Base-by-base conservation (phyloP, 805 yeast genomes). In the Lipomyces sp. region DNA sequence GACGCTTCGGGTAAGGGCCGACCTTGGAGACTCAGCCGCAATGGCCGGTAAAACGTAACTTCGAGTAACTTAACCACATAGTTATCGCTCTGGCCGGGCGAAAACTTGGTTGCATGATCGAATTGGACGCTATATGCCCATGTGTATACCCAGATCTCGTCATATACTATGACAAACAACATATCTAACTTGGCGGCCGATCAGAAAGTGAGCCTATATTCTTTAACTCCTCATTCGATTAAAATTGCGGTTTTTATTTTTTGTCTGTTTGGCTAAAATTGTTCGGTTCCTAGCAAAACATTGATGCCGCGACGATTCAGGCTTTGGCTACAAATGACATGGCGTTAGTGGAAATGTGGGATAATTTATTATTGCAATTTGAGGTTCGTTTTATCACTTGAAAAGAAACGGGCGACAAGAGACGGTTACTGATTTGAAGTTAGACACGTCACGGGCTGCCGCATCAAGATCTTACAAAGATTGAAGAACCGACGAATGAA, bases 271-370 rank as follows among this genome's bases (percentile, higher is more conserved):
- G 24, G 48, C 48, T 42, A 42, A 42, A 6, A 42, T n/a, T 7
- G 18, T 42, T 18, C 18, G 6, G 7, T 15, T n/a, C 24, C 7
- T 42, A 42, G 48, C 48, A 42, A 42, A 15, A 3, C 29, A 42
- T 15, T n/a, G 48, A 42, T n/a, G 8, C 18, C 24, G 48, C 48
- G 48, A 42, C 48, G 48, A 42, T 42, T 15, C 48, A 42, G 7
- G 24, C n/a, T 42, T 42, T 42, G 48, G 58, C 33, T 4, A 34
- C 13, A 7, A 56, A 45, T n/a, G 64, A 62, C 34, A n/a, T 10
- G 32, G 65, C 62, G 4, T 18, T 63, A 11, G 59, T 63, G 15
- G 18, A 50, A 33, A 53, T 59, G 57, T 63, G 65, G 65, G 62
- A 50, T 8, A 51, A 37, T 32, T 33, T 63, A 30, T 29, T 63